Evolutionary conservation across 768 basidiomycete genomes (phyloP), one percentile per base, ranked within the genome.

Genomic region (Podaxis pistillaris): DNA sequence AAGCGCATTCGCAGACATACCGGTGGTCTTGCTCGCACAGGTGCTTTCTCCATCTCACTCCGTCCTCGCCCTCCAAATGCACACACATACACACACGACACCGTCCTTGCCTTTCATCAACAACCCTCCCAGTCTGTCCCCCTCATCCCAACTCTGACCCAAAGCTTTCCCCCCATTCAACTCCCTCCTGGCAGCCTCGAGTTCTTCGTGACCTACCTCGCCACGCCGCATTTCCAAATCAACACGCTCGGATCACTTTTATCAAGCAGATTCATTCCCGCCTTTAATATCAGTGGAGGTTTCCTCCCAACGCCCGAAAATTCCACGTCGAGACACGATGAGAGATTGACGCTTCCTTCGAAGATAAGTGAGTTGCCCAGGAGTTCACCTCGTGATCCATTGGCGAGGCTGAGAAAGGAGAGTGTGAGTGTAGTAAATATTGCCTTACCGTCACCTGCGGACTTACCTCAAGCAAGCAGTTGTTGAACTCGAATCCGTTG

Each of bases 191-290:
- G 91, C 53, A 78, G 81, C 0, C 81, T 93, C 59, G 76, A 79
- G 0, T 79, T 94, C 58, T 78, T 85, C 6, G 74, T 81, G 37
- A 86, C 83, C 26, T 93, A 90, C 73, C 84, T 93, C 52, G 77
- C 82, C 12, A 75, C 81, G 0, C 89, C 91, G 5, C 77, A 82
- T 68, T 93, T 93, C 77, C 81, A 85, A 64, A 75, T 93, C 33
- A 90, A 92, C 72, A 88, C 90, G 66, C 79, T 88, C 36, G 92
- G 93, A 73, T 87, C 88, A 1, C 75, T 91, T 1, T 78, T 93
- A 4, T 91, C 89, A 2, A 88, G 87, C 3, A 79, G 85, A 15
- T 90, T 94, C 68, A 78, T 89, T 24, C 87, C 87, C 60, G 88
- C 90, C 67, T 62, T 68, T 22, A 61, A 62, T 13, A 64, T 33